Base-by-base conservation (phyloP, 805 yeast genomes). In the Ogataea saltuana region DNA sequence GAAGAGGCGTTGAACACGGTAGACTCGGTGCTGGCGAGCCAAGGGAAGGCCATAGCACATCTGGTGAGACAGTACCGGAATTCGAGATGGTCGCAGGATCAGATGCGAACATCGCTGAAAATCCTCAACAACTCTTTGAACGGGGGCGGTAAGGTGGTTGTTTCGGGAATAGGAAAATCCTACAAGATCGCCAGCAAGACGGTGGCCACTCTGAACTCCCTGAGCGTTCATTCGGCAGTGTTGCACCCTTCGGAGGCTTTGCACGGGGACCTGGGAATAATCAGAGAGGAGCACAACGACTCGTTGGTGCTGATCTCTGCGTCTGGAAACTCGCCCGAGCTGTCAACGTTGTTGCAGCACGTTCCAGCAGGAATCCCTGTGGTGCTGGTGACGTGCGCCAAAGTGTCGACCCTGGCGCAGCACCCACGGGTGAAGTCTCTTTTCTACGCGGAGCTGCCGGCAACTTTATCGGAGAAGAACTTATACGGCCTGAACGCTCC, bases 191-290 rank as follows among this genome's bases (percentile, higher is more conserved):
- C 88, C 11, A 70, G 75, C 44, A 88, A 88, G 63, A 67, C 83
- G 11, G 87, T 79, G 41, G 95, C 96, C 8, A 88, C 96, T 4
- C 68, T 88, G 63, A 86, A 84, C 58, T 87, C 96, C 0, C 69
- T 89, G 45, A 81, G 89, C 22, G 74, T 88, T 39, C 81, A 78
- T 39, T 72, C 95, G 0, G 76, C 80, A 0, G 53, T 75, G 1
- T 65, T 88, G 41, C 96, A 88, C 58, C 96, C 97, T 0, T 68
- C 86, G 4, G 97, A 88, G 48, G 96, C 96, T 0, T 67, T 89
- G 15, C 97, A 88, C 60, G 97, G 97, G 5, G 97, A 88, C 61
- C 71, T 88, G 53, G 97, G 97, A 2, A 64, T 82, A 28, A 65
- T 89, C 7, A 64, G 76, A 39, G 77, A 74, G 19, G 73, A 72